A percentile compares a stretch with the other conserved stretches of the same genome.
These are phyloP conservation scores for Excoecaria cochinchinensis DNA, from an alignment of 345 rosid genomes.

Conservation along the genomic window DNA sequence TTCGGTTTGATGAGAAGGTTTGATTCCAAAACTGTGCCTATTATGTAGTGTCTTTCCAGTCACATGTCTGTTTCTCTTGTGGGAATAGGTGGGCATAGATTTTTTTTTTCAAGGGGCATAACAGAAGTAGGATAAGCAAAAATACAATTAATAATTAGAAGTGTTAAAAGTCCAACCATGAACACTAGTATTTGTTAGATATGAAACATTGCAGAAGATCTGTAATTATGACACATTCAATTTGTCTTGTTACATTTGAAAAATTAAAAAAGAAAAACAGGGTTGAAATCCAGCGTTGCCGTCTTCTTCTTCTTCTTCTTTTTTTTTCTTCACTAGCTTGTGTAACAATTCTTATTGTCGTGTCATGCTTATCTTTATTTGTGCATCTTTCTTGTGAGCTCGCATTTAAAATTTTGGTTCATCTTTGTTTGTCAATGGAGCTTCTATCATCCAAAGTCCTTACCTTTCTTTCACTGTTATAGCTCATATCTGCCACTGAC, in stretches of 20 bases:
- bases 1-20: slow-evolving; percentile 94
- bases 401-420: not conserved
- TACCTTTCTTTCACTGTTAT: slow-evolving; percentile 31
- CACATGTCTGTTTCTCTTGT: not conserved
- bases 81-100: not conserved
- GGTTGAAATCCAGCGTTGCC: no score
- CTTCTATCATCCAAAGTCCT: not conserved
- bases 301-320: no score
- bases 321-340: no score
- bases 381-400: not conserved
- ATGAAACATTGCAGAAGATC: not conserved
- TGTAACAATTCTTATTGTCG: not conserved
- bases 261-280: no score
- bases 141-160: not conserved
- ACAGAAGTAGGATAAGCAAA: not conserved
- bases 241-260: no score
- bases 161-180: not conserved
- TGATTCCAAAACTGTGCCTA: slow-evolving; percentile 16
- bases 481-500: slow-evolving; percentile 84
- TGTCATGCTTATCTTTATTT: not conserved
- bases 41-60: not conserved
- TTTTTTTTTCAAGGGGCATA: no score
- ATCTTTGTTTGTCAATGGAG: not conserved
- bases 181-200: not conserved
- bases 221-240: no score